A percentile compares a stretch with the other conserved stretches of the same genome.
These are phyloP conservation scores for Moricandia arvensis DNA, from an alignment of 345 rosid genomes.

Conservation along the genomic window DNA sequence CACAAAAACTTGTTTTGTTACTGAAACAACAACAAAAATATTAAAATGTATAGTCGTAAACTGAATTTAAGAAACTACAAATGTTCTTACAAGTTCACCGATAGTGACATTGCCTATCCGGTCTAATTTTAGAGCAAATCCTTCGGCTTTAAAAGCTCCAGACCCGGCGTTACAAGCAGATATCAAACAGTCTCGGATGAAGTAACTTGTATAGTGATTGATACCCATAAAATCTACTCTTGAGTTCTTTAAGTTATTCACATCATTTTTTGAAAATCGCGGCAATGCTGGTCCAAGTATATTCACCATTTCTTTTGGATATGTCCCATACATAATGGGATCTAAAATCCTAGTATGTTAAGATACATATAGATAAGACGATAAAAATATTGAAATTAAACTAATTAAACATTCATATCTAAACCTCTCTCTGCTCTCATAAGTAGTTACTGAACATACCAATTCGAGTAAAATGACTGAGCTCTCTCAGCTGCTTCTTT, in stretches of 20 bases:
- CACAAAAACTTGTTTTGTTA: not conserved
- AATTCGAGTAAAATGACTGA: slow-evolving; percentile 53
- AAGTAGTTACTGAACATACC: slow-evolving; percentile 37
- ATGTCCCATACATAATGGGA: slow-evolving; percentile 53
- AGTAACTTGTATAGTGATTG: slow-evolving; percentile 62
- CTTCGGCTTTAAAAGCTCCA: slow-evolving; percentile 52
- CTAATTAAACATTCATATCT: not conserved
- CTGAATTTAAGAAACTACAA: not conserved
- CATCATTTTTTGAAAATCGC: slow-evolving; percentile 43
- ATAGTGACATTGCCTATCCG: slow-evolving; percentile 48
- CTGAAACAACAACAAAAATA: not conserved
- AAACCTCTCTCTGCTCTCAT: not conserved
- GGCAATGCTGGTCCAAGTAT: slow-evolving; percentile 55
- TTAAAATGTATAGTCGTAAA: not conserved
- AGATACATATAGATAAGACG: not conserved
- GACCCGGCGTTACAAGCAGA: slow-evolving; percentile 46
- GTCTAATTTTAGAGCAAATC: slow-evolving; percentile 36
- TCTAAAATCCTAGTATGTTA: slow-evolving; percentile 55
- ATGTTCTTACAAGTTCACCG: slow-evolving; percentile 52
- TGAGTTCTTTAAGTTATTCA: slow-evolving; percentile 35
- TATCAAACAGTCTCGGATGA: slow-evolving; percentile 53
- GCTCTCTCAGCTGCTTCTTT: slow-evolving; percentile 59
- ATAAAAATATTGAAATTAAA: not conserved
- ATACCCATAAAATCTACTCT: slow-evolving; percentile 58
- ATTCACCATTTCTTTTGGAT: slow-evolving; percentile 53